Conservation (phyloP, 257 asterid genomes). For the Ilex asprella region DNA sequence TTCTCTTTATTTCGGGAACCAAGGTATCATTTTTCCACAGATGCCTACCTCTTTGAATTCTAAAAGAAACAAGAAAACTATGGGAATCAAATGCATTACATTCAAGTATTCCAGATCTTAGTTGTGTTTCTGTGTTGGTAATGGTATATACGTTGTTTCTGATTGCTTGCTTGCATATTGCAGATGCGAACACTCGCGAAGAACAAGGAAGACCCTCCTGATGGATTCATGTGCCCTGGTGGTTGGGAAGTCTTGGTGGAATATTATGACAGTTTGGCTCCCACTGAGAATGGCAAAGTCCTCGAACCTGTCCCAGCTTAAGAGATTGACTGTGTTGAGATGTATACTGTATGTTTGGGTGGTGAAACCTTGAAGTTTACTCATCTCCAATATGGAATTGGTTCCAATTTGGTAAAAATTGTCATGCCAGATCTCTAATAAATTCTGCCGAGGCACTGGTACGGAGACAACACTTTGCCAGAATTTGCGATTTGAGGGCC, state of each 20-base stretch:
- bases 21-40: constrained; percentile 38
- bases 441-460: neutral
- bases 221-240: constrained; percentile 96
- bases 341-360: constrained; percentile 13
- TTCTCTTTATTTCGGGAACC: constrained; percentile 89
- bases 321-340: constrained; percentile 12
- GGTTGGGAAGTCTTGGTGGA: constrained; percentile 97
- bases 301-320: constrained; percentile 53
- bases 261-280: constrained; percentile 64
- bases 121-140: neutral
- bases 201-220: constrained; percentile 82
- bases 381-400: neutral
- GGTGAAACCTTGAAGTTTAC: neutral
- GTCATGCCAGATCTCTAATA: neutral
- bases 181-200: constrained; percentile 91
- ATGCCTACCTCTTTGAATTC: neutral
- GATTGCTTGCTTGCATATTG: neutral
- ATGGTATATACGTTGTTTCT: neutral
- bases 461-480: neutral
- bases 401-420: neutral
- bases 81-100: too few species aligned
- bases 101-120: neutral
- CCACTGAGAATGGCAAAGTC: constrained; percentile 46
- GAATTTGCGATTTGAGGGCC: neutral
- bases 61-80: too few species aligned